Percentiles rank a stretch among this genome's conserved stretches.
phyloP scores from a whole-genome alignment of 1,284 basidiomycete species.

The Leccinum solheimii region DNA sequence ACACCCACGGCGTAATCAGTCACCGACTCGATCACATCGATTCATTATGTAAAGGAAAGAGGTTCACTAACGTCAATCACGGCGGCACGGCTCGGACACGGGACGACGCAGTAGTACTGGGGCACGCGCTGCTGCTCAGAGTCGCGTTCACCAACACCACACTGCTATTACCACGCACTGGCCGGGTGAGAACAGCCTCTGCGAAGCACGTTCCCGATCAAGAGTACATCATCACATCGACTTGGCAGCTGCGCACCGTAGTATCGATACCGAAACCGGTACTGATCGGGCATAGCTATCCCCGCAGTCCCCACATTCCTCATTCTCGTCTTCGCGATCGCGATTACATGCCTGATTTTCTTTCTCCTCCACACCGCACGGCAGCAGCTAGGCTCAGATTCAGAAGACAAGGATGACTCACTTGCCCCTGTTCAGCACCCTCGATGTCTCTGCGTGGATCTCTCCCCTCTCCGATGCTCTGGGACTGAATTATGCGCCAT shows the following conservation, averaged over 20 bases:
- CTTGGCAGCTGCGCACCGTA: not conserved
- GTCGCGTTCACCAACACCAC: too few species aligned
- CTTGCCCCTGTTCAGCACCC: not conserved
- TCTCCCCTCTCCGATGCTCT: not conserved
- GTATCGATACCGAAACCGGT: not conserved
- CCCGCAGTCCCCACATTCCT: not conserved
- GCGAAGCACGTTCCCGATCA: not conserved
- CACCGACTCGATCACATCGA: too few species aligned
- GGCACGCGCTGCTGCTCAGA: too few species aligned
- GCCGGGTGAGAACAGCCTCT: not conserved
- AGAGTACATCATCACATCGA: not conserved
- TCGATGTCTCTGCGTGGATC: not conserved
- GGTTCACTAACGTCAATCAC: too few species aligned
- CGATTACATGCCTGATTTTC: not conserved
- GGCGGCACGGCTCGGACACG: too few species aligned
- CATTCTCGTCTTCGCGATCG: not conserved
- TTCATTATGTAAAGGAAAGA: too few species aligned
- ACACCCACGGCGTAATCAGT: too few species aligned
- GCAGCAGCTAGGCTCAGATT: not conserved
- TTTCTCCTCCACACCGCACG: not conserved
- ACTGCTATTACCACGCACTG: too few species aligned
- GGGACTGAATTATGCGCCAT: not conserved
- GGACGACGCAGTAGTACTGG: too few species aligned
- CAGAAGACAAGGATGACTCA: not conserved
- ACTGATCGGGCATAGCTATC: not conserved